A percentile compares a stretch with the other conserved stretches of the same genome.
Conservation (phyloP, 306 rosid genomes). For the Lagenaria siceraria region DNA sequence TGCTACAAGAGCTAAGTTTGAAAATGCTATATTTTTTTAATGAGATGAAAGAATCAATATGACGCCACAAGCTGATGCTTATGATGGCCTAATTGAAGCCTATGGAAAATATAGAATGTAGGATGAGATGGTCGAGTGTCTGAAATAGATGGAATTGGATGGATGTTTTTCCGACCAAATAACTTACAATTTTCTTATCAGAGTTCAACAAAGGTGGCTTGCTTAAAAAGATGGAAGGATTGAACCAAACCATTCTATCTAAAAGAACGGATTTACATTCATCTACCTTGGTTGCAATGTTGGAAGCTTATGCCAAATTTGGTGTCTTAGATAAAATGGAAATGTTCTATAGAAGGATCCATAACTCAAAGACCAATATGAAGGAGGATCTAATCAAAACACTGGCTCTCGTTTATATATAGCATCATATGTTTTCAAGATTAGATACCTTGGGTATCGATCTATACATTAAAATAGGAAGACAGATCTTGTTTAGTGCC, state of each 20-base stretch:
- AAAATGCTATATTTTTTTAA: conserved; percentile 29
- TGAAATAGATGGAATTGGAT: conserved; percentile 47
- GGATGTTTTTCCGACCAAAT: conserved; percentile 50
- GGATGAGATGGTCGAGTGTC: conserved; percentile 51
- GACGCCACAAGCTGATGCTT: conserved; percentile 36
- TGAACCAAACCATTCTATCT: conserved; percentile 41
- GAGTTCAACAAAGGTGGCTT: conserved; percentile 56
- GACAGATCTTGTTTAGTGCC: conserved; percentile 46
- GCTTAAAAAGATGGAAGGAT: conserved; percentile 46
- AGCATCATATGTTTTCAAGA: conserved; percentile 47
- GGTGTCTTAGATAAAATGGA: conserved; percentile 67
- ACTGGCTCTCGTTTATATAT: conserved; percentile 48
- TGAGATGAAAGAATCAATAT: conserved; percentile 44
- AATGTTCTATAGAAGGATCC: conserved; percentile 27
- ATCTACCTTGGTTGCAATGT: conserved; percentile 50
- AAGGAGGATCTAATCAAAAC: conserved; percentile 49
- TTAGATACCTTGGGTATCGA: conserved; percentile 48
- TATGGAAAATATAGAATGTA: conserved; percentile 58
- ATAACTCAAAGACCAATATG: conserved; percentile 29
- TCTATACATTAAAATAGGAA: conserved; percentile 29
- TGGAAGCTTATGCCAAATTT: conserved; percentile 56
- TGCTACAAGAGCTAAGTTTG: conserved; percentile 32
- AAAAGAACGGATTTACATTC: conserved; percentile 46
- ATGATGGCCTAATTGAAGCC: conserved; percentile 52
- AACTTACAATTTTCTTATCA: conserved; percentile 51